Evolutionary conservation across 495 filamentous ascomycete genomes (phyloP).

Genomic region (Aspergillus ellipticus): DNA sequence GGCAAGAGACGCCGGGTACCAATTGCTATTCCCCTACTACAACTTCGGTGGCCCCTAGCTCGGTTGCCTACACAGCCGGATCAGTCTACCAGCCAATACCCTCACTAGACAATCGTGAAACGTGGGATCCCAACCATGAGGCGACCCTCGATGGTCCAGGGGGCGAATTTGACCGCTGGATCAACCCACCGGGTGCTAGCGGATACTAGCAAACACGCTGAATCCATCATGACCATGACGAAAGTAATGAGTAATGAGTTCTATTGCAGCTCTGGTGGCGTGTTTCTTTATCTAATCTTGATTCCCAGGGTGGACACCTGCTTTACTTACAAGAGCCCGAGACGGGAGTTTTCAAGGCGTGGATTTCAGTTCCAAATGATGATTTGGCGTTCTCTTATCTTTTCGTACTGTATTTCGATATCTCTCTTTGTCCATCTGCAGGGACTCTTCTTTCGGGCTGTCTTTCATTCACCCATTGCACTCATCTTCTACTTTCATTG

Average conservation of each 20-base stretch:
- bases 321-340: not conserved
- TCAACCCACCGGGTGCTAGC: constrained; percentile 14
- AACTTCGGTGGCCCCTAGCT: constrained; percentile 9
- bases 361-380: not conserved
- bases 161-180: constrained; percentile 20
- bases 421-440: not conserved
- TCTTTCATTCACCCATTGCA: no score
- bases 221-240: constrained; percentile 11
- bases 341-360: not conserved
- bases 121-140: constrained; percentile 19
- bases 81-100: constrained; percentile 10
- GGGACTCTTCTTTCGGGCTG: not conserved
- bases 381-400: not conserved
- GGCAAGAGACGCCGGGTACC: constrained; percentile 15
- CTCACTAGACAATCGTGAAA: constrained; percentile 9
- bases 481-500: no score
- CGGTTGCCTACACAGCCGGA: constrained; percentile 3
- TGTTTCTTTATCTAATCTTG: constrained; percentile 4
- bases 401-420: not conserved
- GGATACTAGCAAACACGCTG: constrained; percentile 5
- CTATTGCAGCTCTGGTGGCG: not conserved
- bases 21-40: constrained; percentile 17
- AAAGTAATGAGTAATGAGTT: constrained; percentile 15
- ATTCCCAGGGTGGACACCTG: constrained; percentile 7
- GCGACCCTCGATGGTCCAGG: constrained; percentile 10